Percentiles rank a stretch among this genome's conserved stretches.
phyloP scores from a whole-genome alignment of 129 eudicot species.

The Logfia minima region DNA sequence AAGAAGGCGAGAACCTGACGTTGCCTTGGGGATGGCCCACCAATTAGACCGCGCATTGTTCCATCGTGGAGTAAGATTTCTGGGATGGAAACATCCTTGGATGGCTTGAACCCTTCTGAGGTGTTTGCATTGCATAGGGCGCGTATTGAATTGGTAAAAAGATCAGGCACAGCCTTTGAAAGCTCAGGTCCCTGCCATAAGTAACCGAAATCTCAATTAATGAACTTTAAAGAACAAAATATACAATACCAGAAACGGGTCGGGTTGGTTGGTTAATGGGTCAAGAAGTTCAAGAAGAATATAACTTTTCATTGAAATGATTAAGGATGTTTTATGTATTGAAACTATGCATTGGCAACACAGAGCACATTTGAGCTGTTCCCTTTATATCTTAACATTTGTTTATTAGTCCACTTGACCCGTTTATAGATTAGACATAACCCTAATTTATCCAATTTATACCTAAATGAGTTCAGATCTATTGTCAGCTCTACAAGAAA shows the following conservation, averaged over 20 bases:
- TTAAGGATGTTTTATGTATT: neutral
- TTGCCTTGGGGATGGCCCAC: slow-evolving; percentile 36
- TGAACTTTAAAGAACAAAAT: neutral
- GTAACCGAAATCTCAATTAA: neutral
- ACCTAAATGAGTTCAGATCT: neutral
- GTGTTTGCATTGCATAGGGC: slow-evolving; percentile 60
- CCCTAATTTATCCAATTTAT: neutral
- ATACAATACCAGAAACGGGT: neutral
- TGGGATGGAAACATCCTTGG: slow-evolving; percentile 52
- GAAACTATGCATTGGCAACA: neutral
- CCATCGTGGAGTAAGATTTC: slow-evolving; percentile 45
- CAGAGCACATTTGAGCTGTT: neutral
- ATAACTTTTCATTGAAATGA: neutral
- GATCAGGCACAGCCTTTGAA: slow-evolving; percentile 44
- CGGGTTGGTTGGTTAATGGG: no score
- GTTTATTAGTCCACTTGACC: neutral
- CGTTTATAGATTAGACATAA: neutral
- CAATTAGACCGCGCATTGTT: slow-evolving; percentile 34
- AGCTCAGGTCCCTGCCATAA: slow-evolving; percentile 50
- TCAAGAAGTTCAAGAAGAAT: neutral
- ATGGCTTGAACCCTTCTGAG: slow-evolving; percentile 50
- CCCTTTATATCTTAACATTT: neutral
- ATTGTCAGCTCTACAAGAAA: neutral
- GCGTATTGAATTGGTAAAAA: slow-evolving; percentile 46
- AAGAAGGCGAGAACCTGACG: slow-evolving; percentile 48